Conservation (phyloP, 305 asterid species). For the Coffea humblotiana region DNA sequence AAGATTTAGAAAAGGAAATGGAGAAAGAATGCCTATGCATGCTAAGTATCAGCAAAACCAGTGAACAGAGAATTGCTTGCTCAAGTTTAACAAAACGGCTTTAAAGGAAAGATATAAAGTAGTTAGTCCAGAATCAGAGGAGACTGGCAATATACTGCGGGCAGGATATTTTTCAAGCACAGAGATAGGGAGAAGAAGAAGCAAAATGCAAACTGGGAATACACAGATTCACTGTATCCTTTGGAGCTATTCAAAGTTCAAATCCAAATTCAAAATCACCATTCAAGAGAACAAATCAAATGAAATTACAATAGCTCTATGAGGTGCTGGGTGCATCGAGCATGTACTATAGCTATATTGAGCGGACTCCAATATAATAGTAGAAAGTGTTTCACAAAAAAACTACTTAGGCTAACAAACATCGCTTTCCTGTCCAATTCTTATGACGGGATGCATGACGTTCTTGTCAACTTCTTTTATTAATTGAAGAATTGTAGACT, state of each 20-base stretch:
- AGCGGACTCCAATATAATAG: not conserved
- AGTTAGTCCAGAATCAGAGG: not conserved
- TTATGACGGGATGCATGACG: not conserved
- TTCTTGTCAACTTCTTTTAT: not conserved
- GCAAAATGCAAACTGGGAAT: not conserved
- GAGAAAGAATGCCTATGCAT: not conserved
- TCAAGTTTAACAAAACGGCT: not conserved
- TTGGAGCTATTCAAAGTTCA: not conserved
- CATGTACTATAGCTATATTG: not conserved
- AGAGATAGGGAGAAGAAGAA: not conserved
- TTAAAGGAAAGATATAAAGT: not conserved
- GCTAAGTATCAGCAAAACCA: not conserved
- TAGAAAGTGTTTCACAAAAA: not conserved
- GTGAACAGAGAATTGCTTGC: not conserved
- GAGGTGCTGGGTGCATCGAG: not conserved
- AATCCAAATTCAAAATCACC: not conserved
- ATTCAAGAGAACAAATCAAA: slow-evolving; percentile 1
- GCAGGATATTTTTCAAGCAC: not conserved
- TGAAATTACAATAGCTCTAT: not conserved
- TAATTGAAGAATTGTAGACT: not conserved
- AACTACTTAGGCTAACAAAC: not conserved
- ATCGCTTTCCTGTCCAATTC: not conserved
- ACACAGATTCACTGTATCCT: not conserved
- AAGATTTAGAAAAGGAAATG: not conserved
- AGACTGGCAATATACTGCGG: not conserved